Conservation (phyloP, 257 asterid genomes). For the Lycium ferocissimum region DNA sequence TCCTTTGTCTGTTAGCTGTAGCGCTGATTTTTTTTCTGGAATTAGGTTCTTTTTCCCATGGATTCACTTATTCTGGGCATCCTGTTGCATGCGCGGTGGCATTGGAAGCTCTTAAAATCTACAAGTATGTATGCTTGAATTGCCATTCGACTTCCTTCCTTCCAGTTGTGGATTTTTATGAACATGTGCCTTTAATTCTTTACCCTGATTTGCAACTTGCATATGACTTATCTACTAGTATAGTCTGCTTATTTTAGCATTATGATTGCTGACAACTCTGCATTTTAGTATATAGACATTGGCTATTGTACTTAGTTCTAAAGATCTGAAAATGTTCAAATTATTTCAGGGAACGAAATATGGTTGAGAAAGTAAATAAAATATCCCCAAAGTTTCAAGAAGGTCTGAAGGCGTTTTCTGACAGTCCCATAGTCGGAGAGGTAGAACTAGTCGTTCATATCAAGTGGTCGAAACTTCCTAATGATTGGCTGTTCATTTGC, state of each 20-base stretch:
- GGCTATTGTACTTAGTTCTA: neutral
- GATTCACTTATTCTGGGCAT: constrained; percentile 97
- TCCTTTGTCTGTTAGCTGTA: neutral
- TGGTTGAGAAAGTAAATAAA: constrained; percentile 69
- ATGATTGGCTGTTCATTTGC: neutral
- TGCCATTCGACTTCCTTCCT: neutral
- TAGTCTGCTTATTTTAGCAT: neutral
- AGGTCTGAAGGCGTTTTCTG: constrained; percentile 80
- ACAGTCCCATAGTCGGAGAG: constrained; percentile 91
- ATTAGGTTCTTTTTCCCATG: constrained; percentile 85
- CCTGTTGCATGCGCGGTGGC: constrained; percentile 99
- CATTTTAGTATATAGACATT: neutral
- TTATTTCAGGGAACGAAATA: constrained; percentile 73
- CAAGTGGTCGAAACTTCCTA: neutral
- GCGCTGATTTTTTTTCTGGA: neutral
- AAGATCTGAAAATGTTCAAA: constrained; percentile 7
- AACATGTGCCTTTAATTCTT: no score
- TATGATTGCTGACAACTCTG: neutral
- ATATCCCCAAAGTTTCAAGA: constrained; percentile 87
- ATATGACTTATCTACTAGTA: neutral
- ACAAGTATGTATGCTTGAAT: constrained; percentile 62
- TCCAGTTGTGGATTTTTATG: neutral
- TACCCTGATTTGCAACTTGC: neutral
- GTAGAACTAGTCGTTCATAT: no score
- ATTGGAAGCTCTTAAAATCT: constrained; percentile 82